Conservation (phyloP, 768 basidiomycete species). For the Gelatoporia subvermispora region DNA sequence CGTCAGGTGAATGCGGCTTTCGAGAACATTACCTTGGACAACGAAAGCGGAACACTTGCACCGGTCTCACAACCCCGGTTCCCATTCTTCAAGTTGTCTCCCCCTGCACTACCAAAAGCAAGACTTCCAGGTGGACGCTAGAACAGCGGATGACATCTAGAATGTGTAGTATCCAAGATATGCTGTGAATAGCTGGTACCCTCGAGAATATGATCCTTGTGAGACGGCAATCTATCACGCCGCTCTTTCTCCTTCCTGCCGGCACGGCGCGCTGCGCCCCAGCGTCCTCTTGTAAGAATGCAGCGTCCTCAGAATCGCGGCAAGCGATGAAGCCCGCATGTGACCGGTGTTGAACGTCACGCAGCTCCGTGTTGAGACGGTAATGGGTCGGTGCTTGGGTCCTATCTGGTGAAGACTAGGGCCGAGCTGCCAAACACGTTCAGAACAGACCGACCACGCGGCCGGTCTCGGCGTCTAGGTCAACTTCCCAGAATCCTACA, state of each 20-base stretch:
- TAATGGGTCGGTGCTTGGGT: constrained; percentile 18
- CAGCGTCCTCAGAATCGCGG: constrained; percentile 8
- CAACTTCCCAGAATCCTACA: constrained; percentile 89
- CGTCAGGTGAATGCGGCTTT: constrained; percentile 56
- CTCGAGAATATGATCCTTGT: too few species aligned
- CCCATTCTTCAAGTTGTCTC: constrained; percentile 7
- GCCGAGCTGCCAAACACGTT: constrained; percentile 10
- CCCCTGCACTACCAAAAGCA: constrained; percentile 13
- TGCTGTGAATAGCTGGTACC: too few species aligned
- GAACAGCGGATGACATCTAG: not conserved
- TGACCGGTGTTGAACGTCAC: constrained; percentile 37
- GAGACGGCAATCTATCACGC: not conserved
- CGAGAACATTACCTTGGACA: constrained; percentile 57
- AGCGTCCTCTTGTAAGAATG: constrained; percentile 7
- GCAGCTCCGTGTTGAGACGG: constrained; percentile 36
- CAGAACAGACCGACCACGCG: constrained; percentile 86
- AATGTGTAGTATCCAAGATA: too few species aligned
- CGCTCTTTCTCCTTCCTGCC: too few species aligned
- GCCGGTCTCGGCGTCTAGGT: constrained; percentile 73
- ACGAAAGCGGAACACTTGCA: constrained; percentile 47
- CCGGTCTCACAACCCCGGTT: constrained; percentile 3
- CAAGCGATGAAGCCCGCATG: constrained; percentile 12
- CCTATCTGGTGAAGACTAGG: constrained; percentile 28
- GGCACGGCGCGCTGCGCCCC: constrained; percentile 7
- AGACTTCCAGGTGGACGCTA: constrained; percentile 34